Conservation (phyloP, 2,329 filamentous ascomycete species). For the Diplodia sapinea region DNA sequence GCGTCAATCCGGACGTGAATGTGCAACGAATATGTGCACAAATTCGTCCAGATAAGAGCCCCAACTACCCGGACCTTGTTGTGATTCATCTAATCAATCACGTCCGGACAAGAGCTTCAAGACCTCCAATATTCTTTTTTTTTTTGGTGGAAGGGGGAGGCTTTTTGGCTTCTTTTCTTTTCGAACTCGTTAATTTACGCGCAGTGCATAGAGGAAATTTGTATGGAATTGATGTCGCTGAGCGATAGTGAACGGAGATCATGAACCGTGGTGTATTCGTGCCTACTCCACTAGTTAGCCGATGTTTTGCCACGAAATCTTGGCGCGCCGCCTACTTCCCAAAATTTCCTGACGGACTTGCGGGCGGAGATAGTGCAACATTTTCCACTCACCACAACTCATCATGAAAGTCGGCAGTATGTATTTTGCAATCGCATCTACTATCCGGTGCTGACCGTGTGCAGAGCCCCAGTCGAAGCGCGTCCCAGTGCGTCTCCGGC, state of each 20-base stretch:
- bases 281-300: neutral
- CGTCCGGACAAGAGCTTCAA: neutral
- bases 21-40: too few relatives aligned
- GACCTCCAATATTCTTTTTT: too few relatives aligned
- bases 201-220: too few relatives aligned
- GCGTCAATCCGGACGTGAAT: too few relatives aligned
- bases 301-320: conserved; percentile 34
- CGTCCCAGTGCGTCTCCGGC: conserved; percentile 81
- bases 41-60: too few relatives aligned
- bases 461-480: conserved; percentile 95
- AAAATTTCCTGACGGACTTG: conserved; percentile 32
- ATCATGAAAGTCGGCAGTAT: conserved; percentile 53
- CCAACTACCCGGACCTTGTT: too few relatives aligned
- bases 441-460: conserved; percentile 20
- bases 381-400: conserved; percentile 34
- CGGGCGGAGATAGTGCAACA: conserved; percentile 13
- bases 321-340: conserved; percentile 33
- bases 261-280: too few relatives aligned
- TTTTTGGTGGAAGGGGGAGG: too few relatives aligned
- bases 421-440: conserved; percentile 28
- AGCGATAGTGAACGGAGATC: neutral
- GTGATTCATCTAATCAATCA: conserved; percentile 25
- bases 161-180: too few relatives aligned
- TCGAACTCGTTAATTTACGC: too few relatives aligned
- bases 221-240: too few relatives aligned